These are phyloP conservation scores for Stephanodiscus minutulus DNA, from an alignment of 108 stramenopile genomes.

Conservation along the genomic window DNA sequence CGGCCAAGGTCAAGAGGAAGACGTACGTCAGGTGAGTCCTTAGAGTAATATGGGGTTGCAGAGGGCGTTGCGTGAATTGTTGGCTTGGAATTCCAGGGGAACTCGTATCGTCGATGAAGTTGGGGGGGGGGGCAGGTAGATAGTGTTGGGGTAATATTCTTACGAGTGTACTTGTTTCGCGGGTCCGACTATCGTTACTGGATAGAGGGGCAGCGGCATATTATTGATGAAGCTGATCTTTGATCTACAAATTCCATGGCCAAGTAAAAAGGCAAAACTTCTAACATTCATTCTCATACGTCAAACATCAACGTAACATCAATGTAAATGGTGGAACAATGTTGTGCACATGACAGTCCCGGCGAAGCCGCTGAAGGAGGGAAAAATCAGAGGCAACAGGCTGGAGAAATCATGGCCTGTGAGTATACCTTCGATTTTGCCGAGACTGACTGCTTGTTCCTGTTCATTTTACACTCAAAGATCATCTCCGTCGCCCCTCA, in stretches of 20 bases:
- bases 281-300: neutral
- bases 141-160: no score
- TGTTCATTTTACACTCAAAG: no score
- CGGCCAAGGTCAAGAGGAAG: no score
- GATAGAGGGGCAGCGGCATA: no score
- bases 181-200: no score
- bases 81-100: no score
- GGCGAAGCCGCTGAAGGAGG: constrained; percentile 58
- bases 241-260: no score
- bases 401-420: constrained; percentile 96
- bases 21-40: constrained; percentile 71
- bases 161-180: no score
- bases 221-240: no score
- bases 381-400: constrained; percentile 75
- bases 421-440: constrained; percentile 28
- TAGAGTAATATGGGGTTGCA: neutral
- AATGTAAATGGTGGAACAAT: neutral
- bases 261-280: neutral
- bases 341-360: constrained; percentile 13
- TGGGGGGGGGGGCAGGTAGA: no score
- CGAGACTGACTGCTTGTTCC: neutral
- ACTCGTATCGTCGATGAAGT: no score
- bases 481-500: no score
- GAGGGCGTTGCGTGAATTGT: neutral
- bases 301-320: neutral